phyloP scores from a whole-genome alignment of 805 yeast species.

The Candida chauliodis region DNA sequence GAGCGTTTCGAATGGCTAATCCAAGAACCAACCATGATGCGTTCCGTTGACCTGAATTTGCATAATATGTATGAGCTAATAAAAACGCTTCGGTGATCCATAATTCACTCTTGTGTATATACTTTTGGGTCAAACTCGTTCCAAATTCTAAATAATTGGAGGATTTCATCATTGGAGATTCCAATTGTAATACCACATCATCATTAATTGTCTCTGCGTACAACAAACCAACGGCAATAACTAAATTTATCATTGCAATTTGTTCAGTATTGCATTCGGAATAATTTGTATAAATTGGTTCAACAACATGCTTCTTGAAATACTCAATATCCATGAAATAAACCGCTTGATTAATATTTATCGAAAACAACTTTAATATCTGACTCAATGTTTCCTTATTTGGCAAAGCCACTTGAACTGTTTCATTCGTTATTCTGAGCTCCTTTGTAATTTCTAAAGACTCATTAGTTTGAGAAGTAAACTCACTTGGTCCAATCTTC shows the following conservation, averaged over 20 bases:
- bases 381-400: background rate
- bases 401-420: conserved; percentile 12
- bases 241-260: conserved; percentile 33
- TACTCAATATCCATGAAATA: conserved; percentile 14
- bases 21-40: conserved; percentile 45
- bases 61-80: conserved; percentile 37
- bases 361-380: conserved; percentile 1
- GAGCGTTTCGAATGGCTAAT: conserved; percentile 39
- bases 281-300: conserved; percentile 24
- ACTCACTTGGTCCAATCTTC: conserved; percentile 24
- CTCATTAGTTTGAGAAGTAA: conserved; percentile 31
- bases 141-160: conserved; percentile 34
- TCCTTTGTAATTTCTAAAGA: conserved; percentile 32
- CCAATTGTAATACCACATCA: conserved; percentile 6
- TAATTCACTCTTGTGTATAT: conserved; percentile 33
- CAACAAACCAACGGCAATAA: conserved; percentile 38
- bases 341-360: conserved; percentile 5
- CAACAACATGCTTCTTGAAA: conserved; percentile 36
- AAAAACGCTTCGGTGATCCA: conserved; percentile 42
- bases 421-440: conserved; percentile 16
- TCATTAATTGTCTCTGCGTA: conserved; percentile 25
- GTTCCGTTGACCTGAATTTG: conserved; percentile 32
- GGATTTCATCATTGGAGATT: conserved; percentile 18
- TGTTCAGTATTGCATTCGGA: conserved; percentile 12
- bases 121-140: conserved; percentile 22